Percentiles rank a stretch among this genome's conserved stretches.
Conservation (phyloP, 805 yeast genomes). For the Yamadazyma laniorum region DNA sequence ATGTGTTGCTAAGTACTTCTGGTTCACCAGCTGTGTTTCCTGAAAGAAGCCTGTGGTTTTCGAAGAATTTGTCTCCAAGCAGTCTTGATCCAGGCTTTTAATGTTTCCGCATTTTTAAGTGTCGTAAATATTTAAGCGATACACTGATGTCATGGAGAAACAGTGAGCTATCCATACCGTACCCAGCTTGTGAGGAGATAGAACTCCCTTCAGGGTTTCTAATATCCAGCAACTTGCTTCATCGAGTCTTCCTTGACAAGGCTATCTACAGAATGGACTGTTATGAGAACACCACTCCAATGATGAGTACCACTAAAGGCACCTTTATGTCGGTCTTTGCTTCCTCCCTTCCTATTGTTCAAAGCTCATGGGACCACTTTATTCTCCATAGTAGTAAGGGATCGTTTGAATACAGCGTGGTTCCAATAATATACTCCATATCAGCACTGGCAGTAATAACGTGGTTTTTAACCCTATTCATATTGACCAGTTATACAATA, state of each 20-base stretch:
- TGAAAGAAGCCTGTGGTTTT: no score
- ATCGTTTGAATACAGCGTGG: slow-evolving; percentile 53
- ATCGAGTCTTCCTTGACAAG: slow-evolving; percentile 21
- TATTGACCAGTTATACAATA: slow-evolving; percentile 62
- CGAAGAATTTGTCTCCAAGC: no score
- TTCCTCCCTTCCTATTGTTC: slow-evolving; percentile 42
- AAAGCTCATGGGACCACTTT: slow-evolving; percentile 49
- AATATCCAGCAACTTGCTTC: slow-evolving; percentile 23
- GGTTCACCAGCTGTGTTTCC: no score
- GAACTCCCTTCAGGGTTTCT: slow-evolving; percentile 33
- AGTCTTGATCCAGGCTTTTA: no score
- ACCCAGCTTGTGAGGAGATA: slow-evolving; percentile 31
- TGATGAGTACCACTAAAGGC: slow-evolving; percentile 39
- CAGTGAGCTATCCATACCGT: slow-evolving; percentile 15
- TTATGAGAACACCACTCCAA: slow-evolving; percentile 31
- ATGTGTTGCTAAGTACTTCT: no score
- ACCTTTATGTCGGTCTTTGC: slow-evolving; percentile 25
- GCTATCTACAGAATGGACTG: slow-evolving; percentile 33
- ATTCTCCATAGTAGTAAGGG: slow-evolving; percentile 35
- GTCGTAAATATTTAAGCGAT: no score
- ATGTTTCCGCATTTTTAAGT: no score
- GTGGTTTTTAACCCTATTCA: slow-evolving; percentile 59
- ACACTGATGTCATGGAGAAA: slow-evolving; percentile 39
- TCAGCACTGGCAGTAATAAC: slow-evolving; percentile 66
- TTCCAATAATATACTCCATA: slow-evolving; percentile 59